phyloP scores from a whole-genome alignment of 805 yeast genomes.

The Saturnispora ahearnii region DNA sequence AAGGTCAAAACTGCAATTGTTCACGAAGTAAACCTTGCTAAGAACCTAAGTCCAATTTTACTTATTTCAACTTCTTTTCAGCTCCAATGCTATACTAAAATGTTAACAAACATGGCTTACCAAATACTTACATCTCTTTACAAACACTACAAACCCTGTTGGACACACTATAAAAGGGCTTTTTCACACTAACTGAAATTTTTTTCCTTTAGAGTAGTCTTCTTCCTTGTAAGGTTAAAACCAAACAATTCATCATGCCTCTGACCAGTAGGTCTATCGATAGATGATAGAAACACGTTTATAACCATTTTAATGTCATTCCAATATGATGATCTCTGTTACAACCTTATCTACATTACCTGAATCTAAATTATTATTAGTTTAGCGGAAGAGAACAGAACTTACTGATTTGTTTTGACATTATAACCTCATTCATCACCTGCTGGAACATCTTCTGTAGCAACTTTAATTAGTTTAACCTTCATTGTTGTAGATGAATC shows the following conservation, averaged over 20 bases:
- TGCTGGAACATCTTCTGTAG: constrained; percentile 93
- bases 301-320: not conserved
- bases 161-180: not conserved
- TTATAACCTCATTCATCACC: constrained; percentile 58
- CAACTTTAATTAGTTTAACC: constrained; percentile 56
- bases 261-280: not conserved
- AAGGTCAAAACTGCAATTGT: not conserved
- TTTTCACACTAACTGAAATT: not conserved
- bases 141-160: not conserved
- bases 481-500: constrained; percentile 73
- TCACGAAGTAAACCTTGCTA: not conserved
- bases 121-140: not conserved
- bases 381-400: constrained; percentile 7
- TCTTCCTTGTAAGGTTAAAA: not conserved
- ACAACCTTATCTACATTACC: constrained; percentile 32
- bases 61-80: not conserved
- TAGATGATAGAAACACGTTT: not conserved
- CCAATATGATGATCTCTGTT: constrained; percentile 23
- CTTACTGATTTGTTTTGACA: constrained; percentile 6
- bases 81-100: not conserved
- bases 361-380: constrained; percentile 14
- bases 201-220: not conserved
- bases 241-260: not conserved
- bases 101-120: not conserved
- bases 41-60: not conserved